phyloP scores from a whole-genome alignment of 306 rosid genomes.

The Abrus pulchellus region DNA sequence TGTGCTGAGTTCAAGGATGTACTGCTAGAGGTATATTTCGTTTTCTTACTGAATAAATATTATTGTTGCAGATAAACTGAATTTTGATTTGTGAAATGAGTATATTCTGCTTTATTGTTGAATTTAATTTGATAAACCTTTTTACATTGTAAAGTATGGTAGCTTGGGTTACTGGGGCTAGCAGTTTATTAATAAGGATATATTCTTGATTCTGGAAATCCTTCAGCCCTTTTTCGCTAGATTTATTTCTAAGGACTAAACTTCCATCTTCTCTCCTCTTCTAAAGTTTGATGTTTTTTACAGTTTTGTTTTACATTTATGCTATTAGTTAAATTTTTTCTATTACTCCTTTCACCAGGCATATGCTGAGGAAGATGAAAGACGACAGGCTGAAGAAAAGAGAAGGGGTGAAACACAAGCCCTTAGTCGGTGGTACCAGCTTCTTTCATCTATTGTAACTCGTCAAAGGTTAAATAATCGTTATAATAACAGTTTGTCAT shows the following conservation, averaged over 20 bases:
- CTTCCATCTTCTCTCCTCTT: conserved; percentile 34
- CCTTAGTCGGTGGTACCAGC: conserved; percentile 89
- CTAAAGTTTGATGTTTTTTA: background rate
- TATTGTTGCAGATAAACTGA: background rate
- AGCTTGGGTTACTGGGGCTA: conserved; percentile 12
- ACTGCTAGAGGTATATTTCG: conserved; percentile 76
- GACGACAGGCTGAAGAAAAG: conserved; percentile 76
- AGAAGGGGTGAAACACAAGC: conserved; percentile 76
- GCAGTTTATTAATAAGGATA: conserved; percentile 23
- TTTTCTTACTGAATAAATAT: conserved; percentile 15
- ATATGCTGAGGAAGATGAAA: conserved; percentile 79
- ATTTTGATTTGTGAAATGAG: conserved; percentile 26
- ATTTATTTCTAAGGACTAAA: conserved; percentile 30
- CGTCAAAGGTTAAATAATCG: conserved; percentile 82
- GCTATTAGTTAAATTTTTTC: conserved; percentile 4
- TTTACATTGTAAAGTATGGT: background rate
- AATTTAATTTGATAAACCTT: conserved; percentile 22
- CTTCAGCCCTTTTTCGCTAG: conserved; percentile 6
- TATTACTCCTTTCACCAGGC: conserved; percentile 59
- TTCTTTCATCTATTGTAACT: conserved; percentile 84
- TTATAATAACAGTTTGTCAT: conserved; percentile 59
- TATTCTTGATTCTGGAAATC: conserved; percentile 28
- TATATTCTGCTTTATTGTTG: background rate
- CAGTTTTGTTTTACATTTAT: background rate
- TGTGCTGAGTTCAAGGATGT: conserved; percentile 88